Base-by-base conservation (phyloP, 176 grass and related monocot genomes). In the Carex pumila region DNA sequence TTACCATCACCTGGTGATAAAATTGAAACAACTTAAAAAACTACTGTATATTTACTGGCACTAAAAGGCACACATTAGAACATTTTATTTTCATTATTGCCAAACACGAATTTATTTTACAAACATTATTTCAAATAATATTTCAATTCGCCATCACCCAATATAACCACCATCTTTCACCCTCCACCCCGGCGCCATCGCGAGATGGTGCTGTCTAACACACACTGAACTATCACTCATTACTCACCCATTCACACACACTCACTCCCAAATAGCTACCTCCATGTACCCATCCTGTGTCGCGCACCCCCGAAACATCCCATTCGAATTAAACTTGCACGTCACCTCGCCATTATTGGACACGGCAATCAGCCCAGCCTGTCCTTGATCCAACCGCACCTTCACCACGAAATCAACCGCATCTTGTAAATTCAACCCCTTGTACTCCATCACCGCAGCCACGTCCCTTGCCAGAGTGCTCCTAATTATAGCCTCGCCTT, bases 401-500 rank as follows among this genome's bases (percentile, higher is more conserved):
- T 86, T 93, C 70, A 98, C 80, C 61, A 91, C 90, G 71, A 53
- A 98, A 41, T 94, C 88, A 0, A 94, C 92, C 19, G 95, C 92
- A 12, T 91, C 82, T 88, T 93, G 95, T 19, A 98, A 90, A 5
- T 84, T 61, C 0, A 94, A 68, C 3, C 92, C 91, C 73, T 90
- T 93, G 86, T 98, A 98, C 88, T 98, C 95, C 92, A 98, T 91
- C 0, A 98, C 89, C 37, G 95, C 95, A 0, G 95, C 92, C 41
- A 98, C 95, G 52, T 98, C 95, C 0, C 95, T 63, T 0, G 95
- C 95, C 45, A 98, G 81, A 36, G 95, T 98, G 82, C 81, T 88
- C 5, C 95, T 92, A 81, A 98, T 98, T 85, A 98, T 98, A 65
- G 92, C 92, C 39, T 98, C 95, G 11, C 95, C 95, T 61, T 98